Evolutionary conservation across 129 eudicot genomes (phyloP), one percentile per base, ranked within the genome.

Genomic region (Flaveria linearis): DNA sequence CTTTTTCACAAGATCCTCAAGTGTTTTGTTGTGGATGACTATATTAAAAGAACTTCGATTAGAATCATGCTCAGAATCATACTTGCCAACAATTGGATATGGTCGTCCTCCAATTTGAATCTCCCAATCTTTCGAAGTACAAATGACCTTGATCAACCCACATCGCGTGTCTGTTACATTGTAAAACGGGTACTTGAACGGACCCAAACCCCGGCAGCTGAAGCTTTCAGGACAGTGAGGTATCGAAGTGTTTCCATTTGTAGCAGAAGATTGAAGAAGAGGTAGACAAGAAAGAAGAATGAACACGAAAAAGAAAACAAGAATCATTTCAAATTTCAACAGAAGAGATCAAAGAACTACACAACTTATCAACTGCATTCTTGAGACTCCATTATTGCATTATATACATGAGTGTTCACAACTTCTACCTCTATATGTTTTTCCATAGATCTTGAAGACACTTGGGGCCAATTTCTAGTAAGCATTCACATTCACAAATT

Each of bases 201-300:
- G 65, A 3, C 9, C 2, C 7, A 12, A 65, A 13, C 1, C 8
- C 0, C 53, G 73, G 14, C 80, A 76, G 2, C 10, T 11, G 26
- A 76, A 65, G 7, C 7, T 65, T 45, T 43, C 20, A 2, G 74
- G 78, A 69, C 85, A 85, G 41, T 5, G 11, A 49, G 65, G 70
- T 28, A 0, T 69, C 26, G 82, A 71, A 11, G 1, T 70, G 62
- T 58, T 71, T 0, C 3, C 1, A 12, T 14, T 0, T 42, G 73
- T 73, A 33, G 71, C 75, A 78, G 65, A 47, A 56, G 41, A 36
- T 36, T 52, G 72, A 60, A 71, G 43, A 13, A 60, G 20, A 47
- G 73, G 64, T 23, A 33, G 71, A 53, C 76, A 52, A 71, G 18
- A 71, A 55, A 53, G 61, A 47, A 78, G 7, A 9, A 28, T 0